Conservation (phyloP, 1,139 yeast species). For the Meyerozyma elateridarum region DNA sequence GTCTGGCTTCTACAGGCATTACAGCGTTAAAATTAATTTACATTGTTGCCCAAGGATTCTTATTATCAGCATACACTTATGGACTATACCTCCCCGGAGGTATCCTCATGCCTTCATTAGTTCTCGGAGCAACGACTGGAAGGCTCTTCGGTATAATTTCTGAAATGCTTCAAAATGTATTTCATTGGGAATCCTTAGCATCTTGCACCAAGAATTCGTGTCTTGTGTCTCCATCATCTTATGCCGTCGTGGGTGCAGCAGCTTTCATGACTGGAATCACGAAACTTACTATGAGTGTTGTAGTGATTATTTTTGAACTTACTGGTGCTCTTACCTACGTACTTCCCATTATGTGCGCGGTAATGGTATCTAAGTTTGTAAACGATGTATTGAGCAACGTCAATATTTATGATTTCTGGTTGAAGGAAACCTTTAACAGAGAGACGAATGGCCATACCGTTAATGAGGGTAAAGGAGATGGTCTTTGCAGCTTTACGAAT, state of each 20-base stretch:
- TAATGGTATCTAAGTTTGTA: slow-evolving; percentile 47
- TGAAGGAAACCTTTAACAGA: slow-evolving; percentile 27
- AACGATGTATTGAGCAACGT: slow-evolving; percentile 44
- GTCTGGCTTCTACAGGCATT: slow-evolving; percentile 23
- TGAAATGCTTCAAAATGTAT: slow-evolving; percentile 42
- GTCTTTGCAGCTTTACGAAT: slow-evolving; percentile 32
- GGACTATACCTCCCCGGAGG: slow-evolving; percentile 74
- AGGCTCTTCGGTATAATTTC: slow-evolving; percentile 62
- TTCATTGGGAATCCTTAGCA: slow-evolving; percentile 35
- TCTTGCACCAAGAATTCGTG: slow-evolving; percentile 51
- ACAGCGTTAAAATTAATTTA: slow-evolving; percentile 36
- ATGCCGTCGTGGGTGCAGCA: slow-evolving; percentile 61
- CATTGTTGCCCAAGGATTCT: slow-evolving; percentile 49
- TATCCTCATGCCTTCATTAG: slow-evolving; percentile 65
- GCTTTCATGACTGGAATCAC: slow-evolving; percentile 55
- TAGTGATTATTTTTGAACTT: slow-evolving; percentile 52
- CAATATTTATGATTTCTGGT: slow-evolving; percentile 47
- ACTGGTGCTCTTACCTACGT: slow-evolving; percentile 60
- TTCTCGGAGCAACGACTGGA: slow-evolving; percentile 68
- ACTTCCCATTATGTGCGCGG: slow-evolving; percentile 56
- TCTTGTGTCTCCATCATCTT: slow-evolving; percentile 53
- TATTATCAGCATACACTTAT: slow-evolving; percentile 58
- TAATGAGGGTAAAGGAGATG: slow-evolving; percentile 40
- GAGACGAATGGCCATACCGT: slow-evolving; percentile 4
- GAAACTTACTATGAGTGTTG: slow-evolving; percentile 52